Base-by-base conservation (phyloP, 1,284 basidiomycete genomes). In the Austroboletus novae-zelandiae region DNA sequence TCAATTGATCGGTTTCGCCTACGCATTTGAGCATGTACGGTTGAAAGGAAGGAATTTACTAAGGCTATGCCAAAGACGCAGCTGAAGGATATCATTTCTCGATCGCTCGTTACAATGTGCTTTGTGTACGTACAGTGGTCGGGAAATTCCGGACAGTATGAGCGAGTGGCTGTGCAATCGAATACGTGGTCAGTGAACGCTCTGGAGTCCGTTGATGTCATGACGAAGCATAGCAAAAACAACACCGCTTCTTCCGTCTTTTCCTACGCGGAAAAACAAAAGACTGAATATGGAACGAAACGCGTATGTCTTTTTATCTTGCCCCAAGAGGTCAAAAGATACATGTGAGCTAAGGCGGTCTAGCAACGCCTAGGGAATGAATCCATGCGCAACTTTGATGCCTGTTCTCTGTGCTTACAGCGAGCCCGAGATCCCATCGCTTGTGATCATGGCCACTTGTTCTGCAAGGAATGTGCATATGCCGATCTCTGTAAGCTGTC, bases 181-280 rank as follows among this genome's bases (percentile, higher is more conserved):
- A 15, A 7, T 34, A 34, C 32, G 2, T 15, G 32, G 11, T 34
- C 32, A 7, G 7, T 15, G 11, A 34, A 34, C 6, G 15, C 9
- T 11, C 11, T 48, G 37, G 17, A 27, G 14, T 29, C n/a, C n/a
- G 20, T 23, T 5, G 20, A 23, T 23, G 30, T 34, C 54, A 91
- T 91, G 89, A 89, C 89, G 46, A 91, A 91, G 70, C 89, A 92
- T 66, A 89, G 85, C 76, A 91, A 91, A 71, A 92, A 91, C 68
- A 92, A 92, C 64, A 92, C 91, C 4, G 86, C 87, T 9, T 90
- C 87, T 11, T 89, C 88, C 1, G 83, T 89, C 52, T 93, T 93
- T 69, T 91, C 89, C 18, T 91, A 92, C 61, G 89, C 88, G 5
- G 91, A 93, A 65, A 86, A 89, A 67, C 87, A 89, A 66, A 90